Base-by-base conservation (phyloP, 1,284 basidiomycete genomes). In the Marasmius fiardii region DNA sequence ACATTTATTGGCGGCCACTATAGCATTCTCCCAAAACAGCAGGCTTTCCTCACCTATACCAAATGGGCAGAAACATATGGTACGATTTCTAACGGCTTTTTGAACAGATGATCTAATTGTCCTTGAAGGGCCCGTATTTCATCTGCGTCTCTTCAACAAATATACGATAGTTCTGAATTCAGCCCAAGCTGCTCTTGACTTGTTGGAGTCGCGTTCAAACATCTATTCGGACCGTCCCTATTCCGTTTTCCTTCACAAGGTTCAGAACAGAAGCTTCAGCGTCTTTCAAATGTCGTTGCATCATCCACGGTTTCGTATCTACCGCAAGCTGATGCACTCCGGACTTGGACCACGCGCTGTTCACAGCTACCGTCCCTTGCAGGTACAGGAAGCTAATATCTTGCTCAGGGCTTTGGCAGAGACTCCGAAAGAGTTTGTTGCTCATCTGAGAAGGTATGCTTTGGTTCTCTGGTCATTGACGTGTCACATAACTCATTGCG, bases 311-410 rank as follows among this genome's bases (percentile, higher is more conserved):
- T 31, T 31, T 31, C 28, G 28, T 10, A 10, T 31, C 28, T 31
- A 49, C 7, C 24, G 47, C 26, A 49, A n/a, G 47, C 58, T 75
- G 35, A 61, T 76, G 10, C 68, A 72, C 39, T 60, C 64, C 8
- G 73, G 70, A 0, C 63, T 77, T 14, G 73, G 69, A 58, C 58
- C 67, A 11, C 64, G 68, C 31, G 68, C 70, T 4, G 62, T 67
- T 4, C 58, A 62, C 45, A 61, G 51, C 14, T 76, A 76, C 56
- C 59, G 62, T 4, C 55, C 60, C 0, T 59, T 71, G 2, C 66
- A 69, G 45, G 57, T 65, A 14, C 54, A 63, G 11, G 71, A 73
- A 53, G 58, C 61, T 1, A 58, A 59, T 7, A 58, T 63, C 1
- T 53, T 75, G 20, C 56, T 76, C 14, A 64, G 56, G 18, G 63